Conservation (phyloP, 495 filamentous ascomycete genomes). For the Lasiosphaeriaceae sp. region DNA sequence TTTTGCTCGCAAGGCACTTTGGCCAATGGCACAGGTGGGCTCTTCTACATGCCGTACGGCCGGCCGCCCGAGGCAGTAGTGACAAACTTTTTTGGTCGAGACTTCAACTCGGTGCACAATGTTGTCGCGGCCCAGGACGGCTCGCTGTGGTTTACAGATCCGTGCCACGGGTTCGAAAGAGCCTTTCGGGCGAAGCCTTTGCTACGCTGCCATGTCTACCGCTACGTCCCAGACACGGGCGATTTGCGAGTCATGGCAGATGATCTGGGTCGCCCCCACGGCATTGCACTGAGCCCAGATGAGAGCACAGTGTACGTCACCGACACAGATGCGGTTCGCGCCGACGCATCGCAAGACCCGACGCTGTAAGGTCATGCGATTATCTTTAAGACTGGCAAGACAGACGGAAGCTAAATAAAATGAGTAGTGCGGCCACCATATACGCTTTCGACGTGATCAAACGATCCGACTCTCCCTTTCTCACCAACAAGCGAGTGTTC, state of each 20-base stretch:
- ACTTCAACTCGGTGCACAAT: conserved; percentile 47
- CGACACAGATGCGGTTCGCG: conserved; percentile 32
- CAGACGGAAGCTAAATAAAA: neutral
- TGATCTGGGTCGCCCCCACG: conserved; percentile 38
- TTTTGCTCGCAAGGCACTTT: conserved; percentile 53
- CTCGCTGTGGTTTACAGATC: conserved; percentile 50
- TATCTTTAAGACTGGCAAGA: neutral
- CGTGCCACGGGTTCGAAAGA: conserved; percentile 36
- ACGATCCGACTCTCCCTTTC: conserved; percentile 27
- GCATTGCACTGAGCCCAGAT: conserved; percentile 39
- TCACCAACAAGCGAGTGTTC: conserved; percentile 49
- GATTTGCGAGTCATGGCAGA: conserved; percentile 42
- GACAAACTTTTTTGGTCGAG: conserved; percentile 37
- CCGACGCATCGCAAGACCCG: conserved; percentile 20
- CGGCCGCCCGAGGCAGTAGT: conserved; percentile 35
- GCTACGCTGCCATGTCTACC: conserved; percentile 46
- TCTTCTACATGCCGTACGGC: conserved; percentile 45
- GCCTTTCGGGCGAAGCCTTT: conserved; percentile 38
- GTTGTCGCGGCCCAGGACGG: conserved; percentile 37
- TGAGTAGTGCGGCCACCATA: conserved; percentile 25
- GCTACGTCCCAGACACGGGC: conserved; percentile 27
- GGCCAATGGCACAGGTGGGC: conserved; percentile 38
- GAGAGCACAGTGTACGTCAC: conserved; percentile 39
- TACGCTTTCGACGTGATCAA: conserved; percentile 33
- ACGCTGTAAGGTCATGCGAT: conserved; percentile 9